phyloP scores from a whole-genome alignment of 106 monocot genomes.

The Platanthera guangdongensis region DNA sequence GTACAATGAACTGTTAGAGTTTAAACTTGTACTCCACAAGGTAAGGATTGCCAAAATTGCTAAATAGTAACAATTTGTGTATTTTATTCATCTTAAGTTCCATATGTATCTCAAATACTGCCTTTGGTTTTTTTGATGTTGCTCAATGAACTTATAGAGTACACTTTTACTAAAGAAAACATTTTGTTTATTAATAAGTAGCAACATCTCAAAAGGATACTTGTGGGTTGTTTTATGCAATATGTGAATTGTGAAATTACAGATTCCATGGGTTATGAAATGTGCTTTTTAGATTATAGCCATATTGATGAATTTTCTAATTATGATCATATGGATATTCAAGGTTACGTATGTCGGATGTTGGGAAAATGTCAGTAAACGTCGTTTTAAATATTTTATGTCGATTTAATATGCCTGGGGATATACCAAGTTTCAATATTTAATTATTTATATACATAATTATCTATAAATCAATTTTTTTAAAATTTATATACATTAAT shows the following conservation, averaged over 20 bases:
- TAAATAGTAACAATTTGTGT: neutral
- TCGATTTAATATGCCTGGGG: no score
- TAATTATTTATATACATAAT: no score
- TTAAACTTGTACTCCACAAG: constrained; percentile 79
- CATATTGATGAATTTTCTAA: neutral
- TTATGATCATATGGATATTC: neutral
- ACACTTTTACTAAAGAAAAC: neutral
- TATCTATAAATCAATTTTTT: no score
- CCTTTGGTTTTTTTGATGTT: neutral
- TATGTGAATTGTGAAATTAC: neutral
- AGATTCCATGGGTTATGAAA: neutral
- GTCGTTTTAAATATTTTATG: no score
- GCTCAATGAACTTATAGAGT: neutral
- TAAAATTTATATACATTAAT: no score
- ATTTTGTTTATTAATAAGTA: constrained; percentile 2
- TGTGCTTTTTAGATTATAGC: neutral
- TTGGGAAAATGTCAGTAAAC: no score
- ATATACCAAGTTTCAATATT: no score
- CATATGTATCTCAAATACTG: neutral
- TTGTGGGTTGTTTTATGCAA: neutral
- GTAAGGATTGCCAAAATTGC: constrained; percentile 13
- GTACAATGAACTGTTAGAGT: constrained; percentile 89
- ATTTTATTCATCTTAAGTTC: neutral
- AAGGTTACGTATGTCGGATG: no score
- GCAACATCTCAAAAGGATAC: neutral